Evolutionary conservation across 2,329 filamentous ascomycete genomes (phyloP), one percentile per base, ranked within the genome.

Genomic region (Phialemoniopsis sp.): DNA sequence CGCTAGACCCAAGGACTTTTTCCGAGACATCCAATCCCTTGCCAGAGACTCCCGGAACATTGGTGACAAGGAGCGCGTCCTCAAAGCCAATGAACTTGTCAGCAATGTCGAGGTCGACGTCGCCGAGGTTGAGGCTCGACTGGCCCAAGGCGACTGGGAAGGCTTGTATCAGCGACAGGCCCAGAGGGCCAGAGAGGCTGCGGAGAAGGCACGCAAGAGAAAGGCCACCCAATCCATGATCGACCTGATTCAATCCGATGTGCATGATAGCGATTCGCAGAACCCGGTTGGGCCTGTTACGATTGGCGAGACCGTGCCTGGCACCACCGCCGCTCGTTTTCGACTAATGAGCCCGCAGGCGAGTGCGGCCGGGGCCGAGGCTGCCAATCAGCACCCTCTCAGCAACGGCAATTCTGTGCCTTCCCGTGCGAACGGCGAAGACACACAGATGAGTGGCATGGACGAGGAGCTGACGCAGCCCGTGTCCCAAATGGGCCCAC

Each of bases 61-160:
- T 42, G 87, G 85, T n/a, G 91, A 97, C 53, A 81, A 83, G 51
- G 86, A 95, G 46, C 76, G 89, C 31, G 80, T 84, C 3, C 67
- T 96, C 38, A 93, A 90, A 59, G 90, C 89, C 1, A 95, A 94
- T 43, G 93, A 98, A 64, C 80, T 98, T 52, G 70, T 90, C 29
- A 82, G 89, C 16, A 97, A 97, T 55, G 91, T 96, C 3, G 89
- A 96, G 57, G 91, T 97, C 28, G 91, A 97, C 62, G 85, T 97
- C 46, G 80, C 81, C 58, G 80, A 78, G 34, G 82, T 96, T 41
- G 84, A 89, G 17, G 44, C 46, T 7, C 45, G 46, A 9, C 53
- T 62, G 54, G 70, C 72, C 32, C 74, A 86, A 46, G 70, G 85
- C 31, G 84, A 93, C 53, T 96, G 89, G 68, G 89, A 96, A 48